Base-by-base conservation (phyloP, 2,329 filamentous ascomycete species). In the Arachnopeziza araneosa region DNA sequence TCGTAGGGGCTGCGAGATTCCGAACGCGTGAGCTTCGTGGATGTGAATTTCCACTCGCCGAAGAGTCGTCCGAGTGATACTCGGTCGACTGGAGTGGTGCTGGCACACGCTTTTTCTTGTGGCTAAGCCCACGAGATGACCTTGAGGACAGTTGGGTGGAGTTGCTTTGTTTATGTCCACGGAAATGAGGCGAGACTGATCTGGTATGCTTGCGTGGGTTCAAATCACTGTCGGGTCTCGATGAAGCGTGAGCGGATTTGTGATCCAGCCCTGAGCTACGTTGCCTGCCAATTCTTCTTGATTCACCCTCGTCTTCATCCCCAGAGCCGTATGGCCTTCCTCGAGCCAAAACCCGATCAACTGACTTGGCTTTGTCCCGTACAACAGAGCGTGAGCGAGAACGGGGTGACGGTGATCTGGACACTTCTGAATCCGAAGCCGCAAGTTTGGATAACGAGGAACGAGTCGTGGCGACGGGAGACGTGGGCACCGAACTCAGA, bases 31-130 rank as follows among this genome's bases (percentile, higher is more conserved):
- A 82, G 66, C 79, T 82, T 62, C 83, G 81, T 62, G 82, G 80
- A 61, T 83, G 80, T 10, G 83, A 83, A 65, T 82, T 85, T 48
- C 79, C 83, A 68, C 83, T 83, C 21, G 79, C 80, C 52, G 84
- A 84, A 52, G 86, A 86, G 64, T 87, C 81, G 70, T 89, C 87
- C 0, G 87, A 90, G 59, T 85, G 82, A 63, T 88, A 87, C 62
- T 86, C 85, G 24, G 80, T 82, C 10, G 85, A 79, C 56, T 83
- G 70, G 55, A 89, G 77, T 12, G 86, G 84, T 7, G 83, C 80
- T 8, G 86, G 84, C 24, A 83, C 71, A 52, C 80, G 83, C 72
- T 80, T 83, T 72, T 86, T 87, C 74, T 87, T 88, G 60, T 79
- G 75, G 56, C 77, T 75, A 36, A 84, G 71, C 4, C 84, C 83